phyloP scores from a whole-genome alignment of 2,329 filamentous ascomycete species.

The Aureobasidium namibiae region DNA sequence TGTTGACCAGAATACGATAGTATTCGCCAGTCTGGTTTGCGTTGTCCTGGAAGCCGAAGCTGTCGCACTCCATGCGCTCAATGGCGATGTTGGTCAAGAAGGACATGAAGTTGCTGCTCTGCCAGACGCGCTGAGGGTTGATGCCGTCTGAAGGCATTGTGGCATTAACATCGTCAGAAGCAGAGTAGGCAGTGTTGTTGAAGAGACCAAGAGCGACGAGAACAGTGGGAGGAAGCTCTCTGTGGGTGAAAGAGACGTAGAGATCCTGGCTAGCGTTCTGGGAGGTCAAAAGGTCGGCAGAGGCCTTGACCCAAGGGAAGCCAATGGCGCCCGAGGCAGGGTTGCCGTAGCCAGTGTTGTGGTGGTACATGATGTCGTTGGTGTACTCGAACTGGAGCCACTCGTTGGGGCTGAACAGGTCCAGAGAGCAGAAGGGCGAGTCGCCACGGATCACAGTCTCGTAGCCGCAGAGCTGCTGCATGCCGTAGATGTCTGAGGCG shows the following conservation, averaged over 20 bases:
- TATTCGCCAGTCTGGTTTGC: constrained; percentile 38
- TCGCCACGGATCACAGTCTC: constrained; percentile 59
- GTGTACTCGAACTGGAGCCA: constrained; percentile 57
- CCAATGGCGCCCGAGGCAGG: constrained; percentile 50
- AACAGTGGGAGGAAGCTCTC: constrained; percentile 59
- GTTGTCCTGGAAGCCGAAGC: constrained; percentile 44
- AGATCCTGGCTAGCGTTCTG: constrained; percentile 45
- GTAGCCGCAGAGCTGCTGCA: constrained; percentile 64
- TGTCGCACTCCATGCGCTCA: constrained; percentile 56
- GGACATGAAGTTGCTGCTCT: constrained; percentile 53
- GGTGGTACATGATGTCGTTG: constrained; percentile 62
- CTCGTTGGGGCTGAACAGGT: constrained; percentile 54
- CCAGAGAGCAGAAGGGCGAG: constrained; percentile 55
- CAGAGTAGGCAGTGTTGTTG: constrained; percentile 55
- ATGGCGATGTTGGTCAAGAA: constrained; percentile 60
- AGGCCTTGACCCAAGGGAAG: constrained; percentile 59
- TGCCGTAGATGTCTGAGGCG: constrained; percentile 52
- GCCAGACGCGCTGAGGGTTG: constrained; percentile 57
- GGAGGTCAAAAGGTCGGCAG: constrained; percentile 38
- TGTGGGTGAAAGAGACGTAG: constrained; percentile 61
- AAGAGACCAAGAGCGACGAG: constrained; percentile 60
- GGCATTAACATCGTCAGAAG: constrained; percentile 47
- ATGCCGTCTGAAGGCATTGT: constrained; percentile 57
- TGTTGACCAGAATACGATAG: constrained; percentile 45
- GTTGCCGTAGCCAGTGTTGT: constrained; percentile 59